Percentiles rank a stretch among this genome's conserved stretches.
These are phyloP conservation scores for Colletotrichum ledebouriae DNA, from an alignment of 2,329 filamentous ascomycete genomes.

Conservation along the genomic window DNA sequence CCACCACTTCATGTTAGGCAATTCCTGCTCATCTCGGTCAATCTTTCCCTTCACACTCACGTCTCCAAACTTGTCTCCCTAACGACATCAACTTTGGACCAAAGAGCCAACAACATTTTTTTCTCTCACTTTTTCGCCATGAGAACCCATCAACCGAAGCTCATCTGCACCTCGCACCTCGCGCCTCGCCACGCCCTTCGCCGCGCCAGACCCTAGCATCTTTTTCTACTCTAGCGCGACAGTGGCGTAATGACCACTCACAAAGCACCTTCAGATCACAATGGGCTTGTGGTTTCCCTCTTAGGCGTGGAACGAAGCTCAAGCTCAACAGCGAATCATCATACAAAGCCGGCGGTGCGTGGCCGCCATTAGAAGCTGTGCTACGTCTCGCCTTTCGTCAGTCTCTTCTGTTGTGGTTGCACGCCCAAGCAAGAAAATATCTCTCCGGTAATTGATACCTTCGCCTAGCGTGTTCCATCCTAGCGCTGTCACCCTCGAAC, in stretches of 20 bases:
- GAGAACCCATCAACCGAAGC: neutral
- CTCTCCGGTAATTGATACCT: neutral
- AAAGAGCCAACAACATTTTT: constrained; percentile 1
- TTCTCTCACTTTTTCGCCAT: neutral
- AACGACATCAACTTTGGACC: constrained; percentile 25
- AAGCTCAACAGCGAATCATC: neutral
- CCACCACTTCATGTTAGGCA: constrained; percentile 22
- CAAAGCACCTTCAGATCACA: constrained; percentile 5
- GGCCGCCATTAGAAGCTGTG: neutral
- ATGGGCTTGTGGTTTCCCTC: constrained; percentile 4
- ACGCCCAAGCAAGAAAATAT: neutral
- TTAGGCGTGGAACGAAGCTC: neutral
- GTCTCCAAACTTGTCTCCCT: constrained; percentile 11
- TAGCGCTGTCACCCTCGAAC: neutral
- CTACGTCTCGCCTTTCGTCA: constrained; percentile 1
- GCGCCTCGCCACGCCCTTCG: neutral
- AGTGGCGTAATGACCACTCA: constrained; percentile 6
- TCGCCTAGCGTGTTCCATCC: neutral
- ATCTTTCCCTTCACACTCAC: constrained; percentile 27
- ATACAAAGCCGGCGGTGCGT: neutral
- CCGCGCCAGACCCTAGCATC: neutral
- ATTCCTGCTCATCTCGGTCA: constrained; percentile 35
- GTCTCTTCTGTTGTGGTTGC: neutral
- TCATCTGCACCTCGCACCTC: neutral
- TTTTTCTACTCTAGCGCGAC: constrained; percentile 17